Evolutionary conservation across 192 early-diverging fungal species (phyloP), one percentile per base, ranked within the genome.

Genomic region (Lobulomyces angularis): DNA sequence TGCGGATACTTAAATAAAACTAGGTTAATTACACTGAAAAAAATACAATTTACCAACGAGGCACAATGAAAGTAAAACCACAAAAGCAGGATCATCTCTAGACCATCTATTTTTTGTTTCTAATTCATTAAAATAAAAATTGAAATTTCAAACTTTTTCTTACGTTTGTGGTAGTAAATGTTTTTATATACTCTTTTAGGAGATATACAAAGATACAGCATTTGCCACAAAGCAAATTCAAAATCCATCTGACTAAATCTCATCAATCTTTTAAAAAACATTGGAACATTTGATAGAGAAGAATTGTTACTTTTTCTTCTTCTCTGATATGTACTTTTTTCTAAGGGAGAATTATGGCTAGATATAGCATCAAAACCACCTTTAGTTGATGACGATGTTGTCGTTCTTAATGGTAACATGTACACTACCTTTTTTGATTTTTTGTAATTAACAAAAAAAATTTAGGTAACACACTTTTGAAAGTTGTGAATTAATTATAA

Each of bases 71-170:
- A 86, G 59, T 18, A 96, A 48, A 8, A 90, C 76, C 27, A 92
- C 59, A 50, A 94, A 94, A 12, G 90, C 90, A 18, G 93, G 90
- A 64, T 97, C 93, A 56, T 97, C 93, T 43, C 93, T 50, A 26
- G 90, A 86, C 90, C 90, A 97, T 48, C 93, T 87, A 60, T 94
- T 97, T 55, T 97, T 97, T 16, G 93, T 94, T 65, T 97, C 86
- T 27, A 6, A 20, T 29, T 45, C 20, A 69, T 33, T 3, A 51
- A 22, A 27, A 53, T 26, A 12, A 5, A 47, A 18, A 8, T 23
- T 6, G 14, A 36, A 31, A n/a, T 25, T 8, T 16, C 18, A 44
- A 16, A 45, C 31, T 9, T 55, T 41, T 23, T 19, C 68, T 49
- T 73, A 88, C 85, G 90, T 65, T 91, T 94, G 64, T 94, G 87